phyloP scores from a whole-genome alignment of 2,329 filamentous ascomycete species.

The Aphanoascus verrucosus region DNA sequence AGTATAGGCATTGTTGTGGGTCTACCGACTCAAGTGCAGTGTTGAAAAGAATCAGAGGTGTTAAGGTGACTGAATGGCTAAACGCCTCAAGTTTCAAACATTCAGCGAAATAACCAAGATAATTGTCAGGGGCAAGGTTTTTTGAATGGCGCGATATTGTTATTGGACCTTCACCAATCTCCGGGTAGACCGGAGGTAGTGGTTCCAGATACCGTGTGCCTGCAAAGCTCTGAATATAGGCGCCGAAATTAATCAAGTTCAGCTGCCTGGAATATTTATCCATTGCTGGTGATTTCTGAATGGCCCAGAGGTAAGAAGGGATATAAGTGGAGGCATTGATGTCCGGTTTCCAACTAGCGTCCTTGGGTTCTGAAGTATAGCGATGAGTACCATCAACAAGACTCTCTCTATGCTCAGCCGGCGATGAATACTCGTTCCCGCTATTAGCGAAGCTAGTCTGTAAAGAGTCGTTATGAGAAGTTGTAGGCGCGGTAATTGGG shows the following conservation, averaged over 20 bases:
- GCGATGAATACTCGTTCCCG: neutral
- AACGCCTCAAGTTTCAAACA: constrained; percentile 20
- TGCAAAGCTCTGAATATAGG: constrained; percentile 19
- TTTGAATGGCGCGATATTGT: constrained; percentile 12
- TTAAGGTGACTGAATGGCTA: constrained; percentile 16
- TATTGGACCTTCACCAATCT: constrained; percentile 10
- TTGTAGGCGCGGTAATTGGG: too few relatives aligned
- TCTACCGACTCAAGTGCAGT: constrained; percentile 13
- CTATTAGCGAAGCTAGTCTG: neutral
- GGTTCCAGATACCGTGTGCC: constrained; percentile 16
- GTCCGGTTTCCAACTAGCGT: constrained; percentile 15
- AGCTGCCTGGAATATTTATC: constrained; percentile 13
- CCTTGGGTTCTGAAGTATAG: neutral
- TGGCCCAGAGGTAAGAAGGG: constrained; percentile 19
- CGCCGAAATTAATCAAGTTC: constrained; percentile 18
- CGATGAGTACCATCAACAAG: neutral
- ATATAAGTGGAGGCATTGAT: constrained; percentile 21
- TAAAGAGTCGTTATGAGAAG: neutral
- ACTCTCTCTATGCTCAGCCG: neutral
- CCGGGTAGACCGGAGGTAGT: constrained; percentile 13
- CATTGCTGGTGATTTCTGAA: constrained; percentile 21
- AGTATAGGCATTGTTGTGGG: constrained; percentile 15
- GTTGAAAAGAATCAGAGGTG: constrained; percentile 18
- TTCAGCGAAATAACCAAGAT: constrained; percentile 20
- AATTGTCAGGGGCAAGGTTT: constrained; percentile 14